Evolutionary conservation across 2,329 filamentous ascomycete species (phyloP).

Genomic region (Nigrospora sphaerica): DNA sequence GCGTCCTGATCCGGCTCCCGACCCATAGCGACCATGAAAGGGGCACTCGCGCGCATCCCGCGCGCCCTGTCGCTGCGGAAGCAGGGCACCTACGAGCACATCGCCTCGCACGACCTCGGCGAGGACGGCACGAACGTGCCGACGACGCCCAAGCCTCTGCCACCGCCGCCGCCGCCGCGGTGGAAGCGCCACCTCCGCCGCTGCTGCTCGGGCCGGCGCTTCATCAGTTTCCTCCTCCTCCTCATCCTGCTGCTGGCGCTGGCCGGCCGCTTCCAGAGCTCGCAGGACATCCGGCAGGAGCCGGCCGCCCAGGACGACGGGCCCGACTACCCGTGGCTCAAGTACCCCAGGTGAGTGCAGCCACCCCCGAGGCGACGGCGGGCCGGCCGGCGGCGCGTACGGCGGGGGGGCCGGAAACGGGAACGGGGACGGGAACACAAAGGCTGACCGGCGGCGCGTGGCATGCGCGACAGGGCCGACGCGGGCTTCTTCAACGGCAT

Average conservation of each 20-base stretch:
- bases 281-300: no score
- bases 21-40: slow-evolving; percentile 6
- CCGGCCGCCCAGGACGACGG: not conserved
- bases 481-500: slow-evolving; percentile 20
- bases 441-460: not conserved
- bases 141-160: slow-evolving; percentile 3
- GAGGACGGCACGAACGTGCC: slow-evolving; percentile 12
- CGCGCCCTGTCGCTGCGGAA: slow-evolving; percentile 7
- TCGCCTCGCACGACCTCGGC: slow-evolving; percentile 16
- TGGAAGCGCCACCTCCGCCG: not conserved
- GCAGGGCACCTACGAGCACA: slow-evolving; percentile 11
- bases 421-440: not conserved
- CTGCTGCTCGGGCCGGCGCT: not conserved
- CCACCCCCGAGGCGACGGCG: not conserved
- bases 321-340: slow-evolving; percentile 2
- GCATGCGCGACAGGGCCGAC: not conserved
- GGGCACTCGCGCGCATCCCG: slow-evolving; percentile 11
- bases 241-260: not conserved
- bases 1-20: no score
- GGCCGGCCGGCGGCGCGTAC: no score
- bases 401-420: not conserved
- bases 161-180: not conserved
- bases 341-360: not conserved
- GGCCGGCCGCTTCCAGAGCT: not conserved
- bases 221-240: not conserved